A percentile compares a stretch with the other conserved stretches of the same genome.
These are phyloP conservation scores for Pichia kudriavzevii DNA, from an alignment of 1,139 yeast species.

Conservation along the genomic window DNA sequence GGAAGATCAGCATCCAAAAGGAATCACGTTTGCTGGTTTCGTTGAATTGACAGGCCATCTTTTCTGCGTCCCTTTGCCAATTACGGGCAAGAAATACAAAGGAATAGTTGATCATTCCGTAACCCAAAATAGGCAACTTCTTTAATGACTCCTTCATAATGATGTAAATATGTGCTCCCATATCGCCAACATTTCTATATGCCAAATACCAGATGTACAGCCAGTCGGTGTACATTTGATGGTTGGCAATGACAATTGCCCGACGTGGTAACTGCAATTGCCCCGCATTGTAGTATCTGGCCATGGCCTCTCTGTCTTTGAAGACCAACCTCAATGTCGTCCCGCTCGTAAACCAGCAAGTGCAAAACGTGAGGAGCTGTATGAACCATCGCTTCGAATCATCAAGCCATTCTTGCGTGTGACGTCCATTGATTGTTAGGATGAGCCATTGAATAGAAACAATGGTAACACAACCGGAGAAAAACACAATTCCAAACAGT, in stretches of 20 bases:
- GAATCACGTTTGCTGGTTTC: conserved; percentile 21
- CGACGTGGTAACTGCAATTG: conserved; percentile 38
- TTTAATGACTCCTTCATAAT: conserved; percentile 74
- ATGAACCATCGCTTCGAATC: too few species aligned
- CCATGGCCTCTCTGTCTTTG: conserved; percentile 19
- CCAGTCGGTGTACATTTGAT: conserved; percentile 96
- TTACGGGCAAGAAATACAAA: conserved; percentile 78
- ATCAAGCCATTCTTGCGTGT: too few species aligned
- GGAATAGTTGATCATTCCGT: conserved; percentile 75
- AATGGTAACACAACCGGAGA: too few species aligned
- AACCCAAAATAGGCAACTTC: conserved; percentile 71
- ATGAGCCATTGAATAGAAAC: too few species aligned
- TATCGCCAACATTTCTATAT: conserved; percentile 56
- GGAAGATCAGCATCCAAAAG: conserved; percentile 62
- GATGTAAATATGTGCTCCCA: conserved; percentile 60
- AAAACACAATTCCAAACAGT: too few species aligned
- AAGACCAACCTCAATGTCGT: too few species aligned
- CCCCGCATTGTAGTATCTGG: conserved; percentile 22
- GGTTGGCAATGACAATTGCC: conserved; percentile 70
- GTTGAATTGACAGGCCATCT: conserved; percentile 48
- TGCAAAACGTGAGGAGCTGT: too few species aligned
- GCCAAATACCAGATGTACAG: conserved; percentile 83
- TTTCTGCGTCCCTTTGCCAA: conserved; percentile 70
- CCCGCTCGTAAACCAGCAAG: too few species aligned
- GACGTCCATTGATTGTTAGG: too few species aligned